A percentile compares a stretch with the other conserved stretches of the same genome.
Conservation (phyloP, 208 protist genomes). For the Leishmania guyanensis region DNA sequence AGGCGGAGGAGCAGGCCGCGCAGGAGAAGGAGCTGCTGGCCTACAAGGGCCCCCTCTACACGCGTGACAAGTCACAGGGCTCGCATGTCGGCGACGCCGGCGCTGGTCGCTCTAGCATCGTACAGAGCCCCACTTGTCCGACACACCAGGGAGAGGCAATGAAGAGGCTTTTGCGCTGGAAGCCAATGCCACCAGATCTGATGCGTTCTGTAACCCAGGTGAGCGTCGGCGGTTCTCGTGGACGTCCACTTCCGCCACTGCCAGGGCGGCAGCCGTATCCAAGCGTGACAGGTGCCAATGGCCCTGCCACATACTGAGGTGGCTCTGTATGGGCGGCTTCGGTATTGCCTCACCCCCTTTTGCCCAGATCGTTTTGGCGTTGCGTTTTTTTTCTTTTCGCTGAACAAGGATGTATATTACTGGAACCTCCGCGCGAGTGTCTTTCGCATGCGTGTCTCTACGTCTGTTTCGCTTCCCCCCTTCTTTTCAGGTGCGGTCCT, state of each 20-base stretch:
- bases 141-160: conserved; percentile 62
- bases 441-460: conserved; percentile 12
- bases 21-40: conserved; percentile 22
- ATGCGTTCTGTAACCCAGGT: conserved; percentile 36
- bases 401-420: conserved; percentile 12
- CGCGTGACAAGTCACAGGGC: conserved; percentile 29
- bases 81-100: conserved; percentile 3
- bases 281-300: background rate
- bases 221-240: conserved; percentile 28
- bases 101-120: background rate
- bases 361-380: no score
- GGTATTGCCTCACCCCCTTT: background rate
- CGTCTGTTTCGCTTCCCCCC: background rate
- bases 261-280: conserved; percentile 12
- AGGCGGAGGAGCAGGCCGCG: conserved; percentile 48
- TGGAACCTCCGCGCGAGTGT: conserved; percentile 1
- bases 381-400: conserved; percentile 5
- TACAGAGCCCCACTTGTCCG: conserved; percentile 6
- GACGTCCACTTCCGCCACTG: conserved; percentile 50
- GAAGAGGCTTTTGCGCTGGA: conserved; percentile 79
- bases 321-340: background rate
- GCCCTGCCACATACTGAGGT: conserved; percentile 14
- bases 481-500: conserved; percentile 8
- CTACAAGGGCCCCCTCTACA: conserved; percentile 52
- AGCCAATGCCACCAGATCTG: conserved; percentile 65